Base-by-base conservation (phyloP, 78 protist genomes). In the Dictyostelium capitatum region DNA sequence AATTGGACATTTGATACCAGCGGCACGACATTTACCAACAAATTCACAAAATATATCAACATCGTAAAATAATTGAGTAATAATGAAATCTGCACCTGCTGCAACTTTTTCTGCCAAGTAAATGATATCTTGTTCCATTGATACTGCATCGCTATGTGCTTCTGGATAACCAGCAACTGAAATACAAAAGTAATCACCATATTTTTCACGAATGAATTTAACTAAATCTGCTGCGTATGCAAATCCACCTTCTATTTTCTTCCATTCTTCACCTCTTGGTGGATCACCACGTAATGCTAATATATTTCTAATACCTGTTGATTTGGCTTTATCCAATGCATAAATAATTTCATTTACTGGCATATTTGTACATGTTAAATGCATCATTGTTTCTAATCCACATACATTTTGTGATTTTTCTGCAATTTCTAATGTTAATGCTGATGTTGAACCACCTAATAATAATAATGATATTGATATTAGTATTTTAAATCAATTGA, bases 41-140 rank as follows among this genome's bases (percentile, higher is more conserved):
- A 80, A 98, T 11, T 84, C 47, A 7, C 50, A 11, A 92, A 95
- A 98, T 46, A 89, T 69, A 41, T 94, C 96, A 17, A 80, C 79
- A 47, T 98, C 99, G 84, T 96, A 98, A 80, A 99, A 98, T 23
- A 98, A 89, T 92, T 99, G 99, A 8, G 99, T 98, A 92, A 99
- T 95, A 87, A 99, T 90, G 73, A 91, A 28, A 62, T 99, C 99
- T 9, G 99, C 99, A 14, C 99, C 99, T 1, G 98, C 98, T 23
- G 97, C 99, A 15, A 98, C 96, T 70, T 98, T 98, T n/a, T 54
- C 92, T 89, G 97, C 96, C 14, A 98, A 82, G 64, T 93, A 70
- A 17, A 23, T 25, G 47, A 98, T 65, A 20, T 96, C 98, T 23
- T 69, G 85, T 43, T 97, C 97, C 46, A 62, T 77, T 4, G 56